Evolutionary conservation across 768 basidiomycete species (phyloP).

Genomic region (Punctularia strigosozonata): DNA sequence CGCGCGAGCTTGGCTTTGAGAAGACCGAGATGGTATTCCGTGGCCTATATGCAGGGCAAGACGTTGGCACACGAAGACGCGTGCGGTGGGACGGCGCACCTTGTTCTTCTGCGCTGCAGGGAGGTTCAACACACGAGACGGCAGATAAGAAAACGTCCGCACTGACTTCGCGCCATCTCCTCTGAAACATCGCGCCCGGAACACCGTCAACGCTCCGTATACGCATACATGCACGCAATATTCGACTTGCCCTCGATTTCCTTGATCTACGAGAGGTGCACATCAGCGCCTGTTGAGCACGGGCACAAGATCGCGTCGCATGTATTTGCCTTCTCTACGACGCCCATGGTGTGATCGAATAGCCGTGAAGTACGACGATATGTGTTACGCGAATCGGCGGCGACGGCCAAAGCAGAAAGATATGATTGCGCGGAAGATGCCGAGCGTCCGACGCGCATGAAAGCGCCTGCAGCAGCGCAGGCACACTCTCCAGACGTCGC

Average conservation of each 20-base stretch:
- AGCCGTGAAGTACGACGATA: too few species aligned
- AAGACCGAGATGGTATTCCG: slow-evolving; percentile 88
- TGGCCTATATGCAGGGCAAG: slow-evolving; percentile 44
- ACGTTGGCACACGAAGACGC: slow-evolving; percentile 4
- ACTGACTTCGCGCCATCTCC: slow-evolving; percentile 95
- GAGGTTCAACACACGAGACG: not conserved
- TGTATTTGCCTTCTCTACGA: slow-evolving; percentile 70
- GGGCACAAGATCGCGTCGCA: not conserved
- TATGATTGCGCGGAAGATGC: too few species aligned
- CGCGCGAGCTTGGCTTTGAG: slow-evolving; percentile 91
- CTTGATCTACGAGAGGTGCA: slow-evolving; percentile 54
- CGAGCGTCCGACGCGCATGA: too few species aligned
- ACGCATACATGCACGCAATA: not conserved
- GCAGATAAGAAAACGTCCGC: not conserved
- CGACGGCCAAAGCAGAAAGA: too few species aligned
- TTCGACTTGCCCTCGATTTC: slow-evolving; percentile 78
- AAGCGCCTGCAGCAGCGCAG: too few species aligned
- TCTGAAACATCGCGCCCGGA: slow-evolving; percentile 29
- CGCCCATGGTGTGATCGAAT: slow-evolving; percentile 87
- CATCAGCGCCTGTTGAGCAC: not conserved
- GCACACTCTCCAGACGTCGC: too few species aligned
- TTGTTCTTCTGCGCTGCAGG: slow-evolving; percentile 87
- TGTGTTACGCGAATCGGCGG: too few species aligned
- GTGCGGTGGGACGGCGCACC: slow-evolving; percentile 26
- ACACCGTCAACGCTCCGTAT: not conserved